Evolutionary conservation across 352 stramenopile genomes (phyloP).

Genomic region (Phytopythium oedochilum): DNA sequence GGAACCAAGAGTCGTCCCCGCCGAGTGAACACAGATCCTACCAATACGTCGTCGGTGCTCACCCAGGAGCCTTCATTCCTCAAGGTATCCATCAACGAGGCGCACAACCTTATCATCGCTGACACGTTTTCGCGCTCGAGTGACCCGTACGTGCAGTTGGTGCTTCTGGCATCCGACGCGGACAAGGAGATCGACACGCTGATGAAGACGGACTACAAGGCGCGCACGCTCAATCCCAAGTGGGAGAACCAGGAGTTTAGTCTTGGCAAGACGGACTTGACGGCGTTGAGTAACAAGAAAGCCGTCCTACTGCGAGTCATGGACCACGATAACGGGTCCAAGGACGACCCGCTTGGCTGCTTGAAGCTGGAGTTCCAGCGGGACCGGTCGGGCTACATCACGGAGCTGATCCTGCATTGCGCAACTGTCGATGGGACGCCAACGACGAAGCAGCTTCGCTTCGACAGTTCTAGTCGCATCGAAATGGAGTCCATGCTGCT

Average conservation of each 20-base stretch:
- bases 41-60: constrained; percentile 7
- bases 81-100: constrained; percentile 54
- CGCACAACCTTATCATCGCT: constrained; percentile 38
- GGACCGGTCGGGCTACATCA: constrained; percentile 39
- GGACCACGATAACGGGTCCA: constrained; percentile 44
- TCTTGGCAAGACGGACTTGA: constrained; percentile 45
- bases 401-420: constrained; percentile 38
- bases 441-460: constrained; percentile 21
- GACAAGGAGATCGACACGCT: constrained; percentile 48
- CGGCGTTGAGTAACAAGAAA: constrained; percentile 53
- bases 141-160: constrained; percentile 59
- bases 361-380: constrained; percentile 53
- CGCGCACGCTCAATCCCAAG: constrained; percentile 59
- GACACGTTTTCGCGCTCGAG: constrained; percentile 35
- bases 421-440: constrained; percentile 29
- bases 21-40: not conserved
- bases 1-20: not conserved
- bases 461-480: constrained; percentile 31
- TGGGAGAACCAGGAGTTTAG: constrained; percentile 72
- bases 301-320: constrained; percentile 51
- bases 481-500: constrained; percentile 53
- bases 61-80: constrained; percentile 45
- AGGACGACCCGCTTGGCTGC: constrained; percentile 53
- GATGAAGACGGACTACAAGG: constrained; percentile 63
- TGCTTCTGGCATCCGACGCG: constrained; percentile 37